A percentile compares a stretch with the other conserved stretches of the same genome.
Conservation (phyloP, 768 basidiomycete species). For the Hirschioporus abietinus region DNA sequence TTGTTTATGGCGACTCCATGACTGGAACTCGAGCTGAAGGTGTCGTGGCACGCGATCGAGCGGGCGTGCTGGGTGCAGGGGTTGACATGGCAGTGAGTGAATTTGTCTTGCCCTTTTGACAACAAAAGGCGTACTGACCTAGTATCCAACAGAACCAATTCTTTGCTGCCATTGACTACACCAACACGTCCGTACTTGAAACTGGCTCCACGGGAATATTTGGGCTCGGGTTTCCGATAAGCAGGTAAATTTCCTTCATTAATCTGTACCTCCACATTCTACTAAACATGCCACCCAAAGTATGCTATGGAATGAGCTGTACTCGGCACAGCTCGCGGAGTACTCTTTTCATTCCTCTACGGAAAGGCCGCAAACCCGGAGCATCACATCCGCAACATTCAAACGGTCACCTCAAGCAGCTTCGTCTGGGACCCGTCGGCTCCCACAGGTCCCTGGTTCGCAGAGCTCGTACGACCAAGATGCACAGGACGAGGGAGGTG, state of each 20-base stretch:
- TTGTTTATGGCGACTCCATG: constrained; percentile 66
- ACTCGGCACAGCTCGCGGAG: not conserved
- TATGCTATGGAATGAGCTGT: not conserved
- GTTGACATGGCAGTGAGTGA: constrained; percentile 33
- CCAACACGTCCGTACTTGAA: constrained; percentile 56
- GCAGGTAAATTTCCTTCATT: constrained; percentile 41
- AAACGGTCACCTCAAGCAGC: not conserved
- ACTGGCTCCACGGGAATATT: constrained; percentile 62
- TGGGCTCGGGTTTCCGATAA: constrained; percentile 69
- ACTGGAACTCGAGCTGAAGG: constrained; percentile 69
- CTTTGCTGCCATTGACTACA: constrained; percentile 63
- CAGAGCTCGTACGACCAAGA: not conserved
- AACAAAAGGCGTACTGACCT: too few relatives aligned
- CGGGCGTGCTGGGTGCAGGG: constrained; percentile 32
- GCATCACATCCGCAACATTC: too few relatives aligned
- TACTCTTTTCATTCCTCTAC: not conserved
- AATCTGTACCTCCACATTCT: not conserved
- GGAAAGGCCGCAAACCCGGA: not conserved
- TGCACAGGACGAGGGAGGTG: not conserved
- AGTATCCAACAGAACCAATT: constrained; percentile 50
- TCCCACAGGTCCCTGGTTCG: not conserved
- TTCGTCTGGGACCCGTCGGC: not conserved
- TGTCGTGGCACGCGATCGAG: constrained; percentile 52
- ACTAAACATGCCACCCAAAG: not conserved
- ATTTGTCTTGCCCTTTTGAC: constrained; percentile 8